Conservation (phyloP, 768 basidiomycete genomes). For the Mycena rebaudengoi region DNA sequence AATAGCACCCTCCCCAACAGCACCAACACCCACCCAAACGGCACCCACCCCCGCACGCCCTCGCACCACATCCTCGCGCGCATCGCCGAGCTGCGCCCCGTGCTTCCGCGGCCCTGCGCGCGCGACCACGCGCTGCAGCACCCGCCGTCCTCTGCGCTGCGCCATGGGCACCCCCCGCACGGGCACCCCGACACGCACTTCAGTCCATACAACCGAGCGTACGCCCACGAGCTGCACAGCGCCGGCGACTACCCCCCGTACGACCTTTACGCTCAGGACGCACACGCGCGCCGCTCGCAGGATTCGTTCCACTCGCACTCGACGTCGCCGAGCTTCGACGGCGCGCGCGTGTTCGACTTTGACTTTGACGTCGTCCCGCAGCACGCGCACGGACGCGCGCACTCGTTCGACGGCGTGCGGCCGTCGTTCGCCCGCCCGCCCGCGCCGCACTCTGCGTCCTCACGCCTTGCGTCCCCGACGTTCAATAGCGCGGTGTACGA, state of each 20-base stretch:
- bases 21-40: neutral
- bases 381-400: too few relatives aligned
- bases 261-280: constrained; percentile 31
- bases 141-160: too few relatives aligned
- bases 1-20: constrained; percentile 5
- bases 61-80: constrained; percentile 64
- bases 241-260: neutral
- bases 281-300: too few relatives aligned
- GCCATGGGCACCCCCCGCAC: constrained; percentile 46
- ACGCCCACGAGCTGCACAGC: constrained; percentile 51
- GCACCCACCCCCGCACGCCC: constrained; percentile 31
- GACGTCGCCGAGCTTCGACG: too few relatives aligned
- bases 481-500: too few relatives aligned
- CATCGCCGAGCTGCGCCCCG: constrained; percentile 72
- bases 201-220: constrained; percentile 76
- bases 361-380: too few relatives aligned
- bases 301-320: neutral
- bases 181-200: constrained; percentile 52
- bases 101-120: constrained; percentile 68
- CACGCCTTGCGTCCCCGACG: too few relatives aligned
- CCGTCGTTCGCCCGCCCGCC: too few relatives aligned
- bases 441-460: too few relatives aligned
- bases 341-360: too few relatives aligned
- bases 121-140: constrained; percentile 50
- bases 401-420: too few relatives aligned